Evolutionary conservation across 2,329 filamentous ascomycete species (phyloP).

Genomic region (Blumeria hordei): DNA sequence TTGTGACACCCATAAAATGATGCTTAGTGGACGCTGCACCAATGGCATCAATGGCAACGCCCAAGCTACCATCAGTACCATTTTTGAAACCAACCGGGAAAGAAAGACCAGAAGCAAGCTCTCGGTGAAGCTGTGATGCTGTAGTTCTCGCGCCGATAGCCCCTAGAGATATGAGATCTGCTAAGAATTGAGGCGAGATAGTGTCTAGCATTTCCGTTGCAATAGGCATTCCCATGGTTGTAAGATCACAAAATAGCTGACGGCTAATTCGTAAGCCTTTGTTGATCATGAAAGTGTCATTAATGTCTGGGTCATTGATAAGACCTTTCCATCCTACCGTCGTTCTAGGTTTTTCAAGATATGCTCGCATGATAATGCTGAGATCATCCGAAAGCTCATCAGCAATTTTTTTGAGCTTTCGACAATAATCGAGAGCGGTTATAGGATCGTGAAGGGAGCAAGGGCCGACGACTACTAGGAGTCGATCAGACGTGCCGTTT

Average conservation of each 20-base stretch:
- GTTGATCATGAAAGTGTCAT: conserved; percentile 96
- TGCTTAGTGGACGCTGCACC: conserved; percentile 79
- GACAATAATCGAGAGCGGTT: conserved; percentile 70
- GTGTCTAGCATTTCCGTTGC: conserved; percentile 97
- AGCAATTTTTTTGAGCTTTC: conserved; percentile 50
- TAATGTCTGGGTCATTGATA: conserved; percentile 97
- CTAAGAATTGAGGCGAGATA: conserved; percentile 90
- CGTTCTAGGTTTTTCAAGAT: conserved; percentile 95
- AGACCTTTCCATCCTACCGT: conserved; percentile 98
- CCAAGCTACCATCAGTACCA: conserved; percentile 75
- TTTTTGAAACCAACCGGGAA: conserved; percentile 99
- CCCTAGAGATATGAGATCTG: conserved; percentile 74
- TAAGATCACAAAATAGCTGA: conserved; percentile 82
- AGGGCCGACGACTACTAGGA: conserved; percentile 82
- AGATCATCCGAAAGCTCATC: conserved; percentile 64
- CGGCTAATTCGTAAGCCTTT: conserved; percentile 85
- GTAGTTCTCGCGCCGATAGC: conserved; percentile 92
- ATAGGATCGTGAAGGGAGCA: conserved; percentile 93
- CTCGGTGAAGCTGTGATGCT: conserved; percentile 84
- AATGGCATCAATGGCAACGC: conserved; percentile 86
- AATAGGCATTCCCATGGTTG: conserved; percentile 70
- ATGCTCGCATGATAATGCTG: conserved; percentile 89
- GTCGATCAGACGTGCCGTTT: conserved; percentile 22
- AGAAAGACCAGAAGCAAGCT: conserved; percentile 76
- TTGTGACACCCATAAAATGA: conserved; percentile 93